Base-by-base conservation (phyloP, 495 filamentous ascomycete genomes). In the Pyrenula aspistea region DNA sequence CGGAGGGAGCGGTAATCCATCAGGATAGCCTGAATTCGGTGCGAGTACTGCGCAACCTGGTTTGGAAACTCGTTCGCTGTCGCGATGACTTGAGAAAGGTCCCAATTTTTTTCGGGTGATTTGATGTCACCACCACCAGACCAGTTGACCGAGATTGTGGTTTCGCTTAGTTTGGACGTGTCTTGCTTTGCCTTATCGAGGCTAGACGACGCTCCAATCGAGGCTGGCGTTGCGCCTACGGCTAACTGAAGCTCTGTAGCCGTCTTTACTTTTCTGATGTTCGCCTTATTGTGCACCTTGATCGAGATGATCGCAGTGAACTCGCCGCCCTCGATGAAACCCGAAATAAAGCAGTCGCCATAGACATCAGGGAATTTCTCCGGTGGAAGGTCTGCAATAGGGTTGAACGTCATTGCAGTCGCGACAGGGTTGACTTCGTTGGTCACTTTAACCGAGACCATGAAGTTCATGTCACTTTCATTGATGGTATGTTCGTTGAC, bases 391-490 rank as follows among this genome's bases (percentile, higher is more conserved):
- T 59, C 60, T 0, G 62, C 53, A 24, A 70, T 67, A 3, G 64
- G 62, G 42, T 64, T 59, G 52, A 70, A 70, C 12, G 55, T 59
- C 63, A 67, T 65, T 2, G 56, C 57, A 20, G 65, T 57, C 12
- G 31, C 54, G 12, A 57, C 25, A 1, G 61, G 64, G 1, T 57
- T 54, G 2, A 58, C 61, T 36, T 68, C 64, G 36, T 70, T 70
- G 42, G 64, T 68, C n/a, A 70, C 68, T 24, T 68, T 69, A 52
- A 70, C 68, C 25, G 65, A 66, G 53, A 71, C 68, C 23, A 71
- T 60, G 36, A 66, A 68, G 50, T 71, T 71, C 10, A 71, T 57
- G 49, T 71, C 62, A 53, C 61, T 65, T 23, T 68, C 64, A 22
- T 63, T 62, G 49, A 70, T 60, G 24, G 68, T 70, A 31, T 53